Conservation (phyloP, 192 early-diverging fungal genomes). For the Diversispora eburnea region DNA sequence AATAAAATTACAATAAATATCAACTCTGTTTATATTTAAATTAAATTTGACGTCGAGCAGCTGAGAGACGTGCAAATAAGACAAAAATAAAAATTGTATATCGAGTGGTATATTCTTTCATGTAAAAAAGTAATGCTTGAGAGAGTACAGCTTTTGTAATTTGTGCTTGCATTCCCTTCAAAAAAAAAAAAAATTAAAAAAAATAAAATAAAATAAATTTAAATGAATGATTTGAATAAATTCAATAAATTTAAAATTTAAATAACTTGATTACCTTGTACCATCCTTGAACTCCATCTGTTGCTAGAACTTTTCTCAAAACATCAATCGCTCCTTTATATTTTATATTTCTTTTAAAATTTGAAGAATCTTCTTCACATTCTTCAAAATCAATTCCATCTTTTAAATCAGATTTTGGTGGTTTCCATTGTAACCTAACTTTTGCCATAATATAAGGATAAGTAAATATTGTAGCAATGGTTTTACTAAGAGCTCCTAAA, state of each 20-base stretch:
- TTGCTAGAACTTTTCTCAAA: constrained; percentile 69
- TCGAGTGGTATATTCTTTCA: constrained; percentile 85
- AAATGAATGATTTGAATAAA: constrained; percentile 1
- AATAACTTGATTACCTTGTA: constrained; percentile 69
- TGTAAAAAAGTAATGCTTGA: constrained; percentile 95
- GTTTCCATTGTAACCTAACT: constrained; percentile 90
- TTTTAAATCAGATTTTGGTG: constrained; percentile 45
- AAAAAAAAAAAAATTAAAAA: background rate
- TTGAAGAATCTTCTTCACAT: constrained; percentile 32
- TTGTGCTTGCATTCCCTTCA: constrained; percentile 92
- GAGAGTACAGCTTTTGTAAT: constrained; percentile 99
- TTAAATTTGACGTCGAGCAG: no score
- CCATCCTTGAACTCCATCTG: constrained; percentile 86
- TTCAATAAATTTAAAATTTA: constrained; percentile 1
- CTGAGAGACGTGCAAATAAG: no score
- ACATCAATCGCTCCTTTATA: constrained; percentile 88
- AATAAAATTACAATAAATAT: no score
- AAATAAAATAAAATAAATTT: constrained; percentile 18
- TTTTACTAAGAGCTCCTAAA: constrained; percentile 91
- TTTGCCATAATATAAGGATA: constrained; percentile 99
- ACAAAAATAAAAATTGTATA: constrained; percentile 53
- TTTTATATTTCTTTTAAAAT: constrained; percentile 47
- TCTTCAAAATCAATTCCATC: background rate
- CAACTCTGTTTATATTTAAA: no score
- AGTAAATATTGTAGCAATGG: constrained; percentile 78